Evolutionary conservation across 352 stramenopile species (phyloP), one percentile per base, ranked within the genome.

Genomic region (Pythium guiyangense): DNA sequence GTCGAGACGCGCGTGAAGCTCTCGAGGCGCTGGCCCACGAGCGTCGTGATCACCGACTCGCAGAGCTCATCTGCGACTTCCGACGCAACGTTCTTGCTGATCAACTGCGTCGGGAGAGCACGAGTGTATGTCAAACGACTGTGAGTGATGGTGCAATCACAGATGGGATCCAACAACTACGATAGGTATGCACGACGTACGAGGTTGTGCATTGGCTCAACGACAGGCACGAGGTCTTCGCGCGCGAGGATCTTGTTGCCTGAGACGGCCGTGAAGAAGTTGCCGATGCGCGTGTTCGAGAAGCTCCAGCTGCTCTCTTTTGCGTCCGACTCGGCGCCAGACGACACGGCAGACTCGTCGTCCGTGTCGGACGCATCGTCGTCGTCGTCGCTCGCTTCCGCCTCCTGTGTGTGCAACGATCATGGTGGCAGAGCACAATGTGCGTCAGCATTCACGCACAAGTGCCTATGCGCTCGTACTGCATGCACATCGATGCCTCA

Each of bases 11-110:
- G 77, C 12, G 90, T 97, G 60, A 98, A 98, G 46, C 90, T 97
- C 46, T 96, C 94, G 14, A 99, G 82, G 57, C 92, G 96, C 68
- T 99, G 96, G 6, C 96, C 96, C 11, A 98, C 70, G 22, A 99
- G 76, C 18, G 95, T 97, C 12, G 78, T 84, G 49, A 96, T 76
- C 39, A 99, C 96, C n/a, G 86, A 96, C 37, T 97, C 84, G 60
- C 90, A 98, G 40, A 99, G 84, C 46, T 98, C 90, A 27, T 97
- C 70, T 3, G 96, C 93, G 37, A 99, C 96, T 63, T 98, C 96
- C 6, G 83, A 79, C 12, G 97, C 96, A 4, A 99, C 97, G 70
- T 99, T 99, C 76, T 99, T 99, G 63, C 79, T 94, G 47, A 98
- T 96, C 6, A 99, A 67, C 69, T 98, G 62, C 26, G 17, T 12